Evolutionary conservation across 768 basidiomycete species (phyloP), one percentile per base, ranked within the genome.

Genomic region (Termitomyces sp.): DNA sequence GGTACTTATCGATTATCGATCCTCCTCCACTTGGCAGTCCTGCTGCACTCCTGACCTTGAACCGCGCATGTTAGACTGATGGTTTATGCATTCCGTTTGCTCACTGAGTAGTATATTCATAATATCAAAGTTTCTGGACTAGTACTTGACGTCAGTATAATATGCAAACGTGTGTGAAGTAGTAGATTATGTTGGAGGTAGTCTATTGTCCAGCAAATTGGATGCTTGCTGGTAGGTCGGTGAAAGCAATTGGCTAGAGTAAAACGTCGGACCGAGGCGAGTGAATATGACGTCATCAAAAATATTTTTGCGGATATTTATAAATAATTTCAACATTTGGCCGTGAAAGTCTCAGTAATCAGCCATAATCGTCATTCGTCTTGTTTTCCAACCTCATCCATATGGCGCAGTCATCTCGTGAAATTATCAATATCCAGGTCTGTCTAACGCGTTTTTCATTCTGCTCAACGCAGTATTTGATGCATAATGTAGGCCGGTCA

Each of bases 401-500:
- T 25, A 48, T 31, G 11, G 47, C 36, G 46, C 56, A 57, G 11
- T 48, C 56, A 10, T 57, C 56, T 36, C 56, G 56, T 38, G 56
- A 57, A 57, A 57, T 57, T 11, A 57, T 57, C 25, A 57, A 57
- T 57, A 20, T 57, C 2, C 56, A 57, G 56, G 56, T 57, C 14
- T 10, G 46, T 57, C 2, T n/a, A n/a, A 31, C 5, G 40, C 20
- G 15, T 31, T 43, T 17, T 31, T 17, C 10, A 31, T 14, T 8
- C 9, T n/a, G 40, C 29, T 31, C 31, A 43, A 40, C 5, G 1
- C 36, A 47, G 8, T 17, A 12, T 36, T 29, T 15, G 38, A 54
- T 54, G 53, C 25, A 4, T 5, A 6, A 14, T 62, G 45, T 68
- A 91, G 90, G 87, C 78, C 62, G 91, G 91, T 40, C 90, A 91